These are phyloP conservation scores for Scenedesmus sp. DNA, from an alignment of 163 green algal genomes.

Conservation along the genomic window DNA sequence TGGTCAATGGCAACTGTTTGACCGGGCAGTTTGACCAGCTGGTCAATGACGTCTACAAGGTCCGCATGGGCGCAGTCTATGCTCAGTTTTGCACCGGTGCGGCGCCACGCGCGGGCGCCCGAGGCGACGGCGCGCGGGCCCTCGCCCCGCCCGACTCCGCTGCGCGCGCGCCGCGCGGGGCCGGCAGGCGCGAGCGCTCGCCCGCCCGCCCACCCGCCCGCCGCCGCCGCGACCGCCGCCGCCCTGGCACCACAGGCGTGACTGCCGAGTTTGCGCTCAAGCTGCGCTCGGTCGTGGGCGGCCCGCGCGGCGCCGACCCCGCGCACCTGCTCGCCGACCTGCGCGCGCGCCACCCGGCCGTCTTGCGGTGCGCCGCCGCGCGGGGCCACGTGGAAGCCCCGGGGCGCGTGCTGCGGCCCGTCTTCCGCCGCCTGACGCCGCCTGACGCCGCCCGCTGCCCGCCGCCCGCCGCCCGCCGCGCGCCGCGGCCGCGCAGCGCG, in stretches of 20 bases:
- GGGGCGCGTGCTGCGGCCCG: background rate
- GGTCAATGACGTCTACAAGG: conserved; percentile 41
- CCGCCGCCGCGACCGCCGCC: conserved; percentile 43
- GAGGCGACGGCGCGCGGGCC: background rate
- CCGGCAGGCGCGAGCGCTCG: background rate
- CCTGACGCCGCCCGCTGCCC: background rate
- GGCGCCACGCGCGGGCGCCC: background rate
- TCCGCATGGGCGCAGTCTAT: conserved; percentile 32
- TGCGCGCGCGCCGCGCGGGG: background rate
- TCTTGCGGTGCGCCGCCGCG: conserved; percentile 50
- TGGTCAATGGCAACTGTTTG: too few species aligned
- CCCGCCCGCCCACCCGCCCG: background rate
- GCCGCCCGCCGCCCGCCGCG: background rate
- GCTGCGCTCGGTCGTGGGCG: conserved; percentile 18
- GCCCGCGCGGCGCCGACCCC: background rate
- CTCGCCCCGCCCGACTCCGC: background rate
- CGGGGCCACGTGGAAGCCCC: conserved; percentile 31
- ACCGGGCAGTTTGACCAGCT: too few species aligned
- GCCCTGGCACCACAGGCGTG: conserved; percentile 47
- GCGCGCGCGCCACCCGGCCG: conserved; percentile 48
- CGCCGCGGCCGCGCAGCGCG: conserved; percentile 1
- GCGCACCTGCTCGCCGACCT: conserved; percentile 31
- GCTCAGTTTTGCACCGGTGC: conserved; percentile 30
- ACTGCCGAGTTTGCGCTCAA: conserved; percentile 64
- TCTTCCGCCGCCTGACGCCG: background rate